Conservation (phyloP, 2,329 filamentous ascomycete genomes). For the Cercospora zeae-maydis region DNA sequence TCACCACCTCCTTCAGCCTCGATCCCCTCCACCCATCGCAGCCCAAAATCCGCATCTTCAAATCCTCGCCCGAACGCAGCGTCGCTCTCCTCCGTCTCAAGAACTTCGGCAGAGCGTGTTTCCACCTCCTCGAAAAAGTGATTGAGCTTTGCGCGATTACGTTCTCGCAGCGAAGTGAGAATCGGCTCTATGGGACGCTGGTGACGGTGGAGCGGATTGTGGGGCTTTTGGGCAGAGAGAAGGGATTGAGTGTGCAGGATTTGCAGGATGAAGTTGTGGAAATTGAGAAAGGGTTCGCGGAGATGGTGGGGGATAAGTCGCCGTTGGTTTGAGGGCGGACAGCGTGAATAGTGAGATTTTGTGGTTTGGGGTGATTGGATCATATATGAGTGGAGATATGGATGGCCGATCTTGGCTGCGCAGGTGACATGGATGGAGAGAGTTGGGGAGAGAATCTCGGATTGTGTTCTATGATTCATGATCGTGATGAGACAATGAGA, state of each 20-base stretch:
- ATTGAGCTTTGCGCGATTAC: background rate
- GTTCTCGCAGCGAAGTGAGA: background rate
- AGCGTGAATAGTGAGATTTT: background rate
- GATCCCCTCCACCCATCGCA: background rate
- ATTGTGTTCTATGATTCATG: background rate
- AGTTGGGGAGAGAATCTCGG: background rate
- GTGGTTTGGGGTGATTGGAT: background rate
- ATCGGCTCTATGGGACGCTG: background rate
- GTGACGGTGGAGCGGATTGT: background rate
- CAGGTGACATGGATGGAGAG: background rate
- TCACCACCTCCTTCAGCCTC: background rate
- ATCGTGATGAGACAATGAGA: background rate
- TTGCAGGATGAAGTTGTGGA: background rate
- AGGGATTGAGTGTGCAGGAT: background rate
- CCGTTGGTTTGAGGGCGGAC: background rate
- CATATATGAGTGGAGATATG: background rate
- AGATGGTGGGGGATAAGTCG: background rate
- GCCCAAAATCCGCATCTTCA: background rate
- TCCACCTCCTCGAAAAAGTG: background rate
- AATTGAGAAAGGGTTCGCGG: background rate
- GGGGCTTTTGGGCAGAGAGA: background rate
- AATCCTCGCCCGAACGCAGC: background rate
- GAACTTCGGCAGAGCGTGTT: background rate
- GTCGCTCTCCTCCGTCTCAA: background rate
- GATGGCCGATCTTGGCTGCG: background rate